phyloP scores from a whole-genome alignment of 2,329 filamentous ascomycete species.

The Alternaria brassicae region DNA sequence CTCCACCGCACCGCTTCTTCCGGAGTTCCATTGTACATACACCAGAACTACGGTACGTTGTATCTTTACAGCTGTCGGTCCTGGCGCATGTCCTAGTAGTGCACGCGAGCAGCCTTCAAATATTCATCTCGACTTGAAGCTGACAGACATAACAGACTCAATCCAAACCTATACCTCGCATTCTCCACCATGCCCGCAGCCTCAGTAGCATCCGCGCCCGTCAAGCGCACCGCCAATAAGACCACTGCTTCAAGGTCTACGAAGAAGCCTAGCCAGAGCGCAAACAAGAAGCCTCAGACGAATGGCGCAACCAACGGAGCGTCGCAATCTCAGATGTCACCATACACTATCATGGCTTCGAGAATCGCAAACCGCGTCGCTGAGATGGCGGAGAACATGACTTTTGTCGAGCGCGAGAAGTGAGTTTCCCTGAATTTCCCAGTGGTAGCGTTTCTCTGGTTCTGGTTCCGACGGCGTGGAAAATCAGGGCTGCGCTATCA shows the following conservation, averaged over 20 bases:
- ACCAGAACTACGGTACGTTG: conserved; percentile 23
- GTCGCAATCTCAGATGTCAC: conserved; percentile 45
- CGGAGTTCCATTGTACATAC: not conserved
- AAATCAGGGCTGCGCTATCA: not conserved
- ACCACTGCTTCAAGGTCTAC: conserved; percentile 38
- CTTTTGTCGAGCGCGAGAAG: conserved; percentile 57
- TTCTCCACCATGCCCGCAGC: conserved; percentile 40
- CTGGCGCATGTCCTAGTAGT: conserved; percentile 16
- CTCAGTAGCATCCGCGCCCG: conserved; percentile 45
- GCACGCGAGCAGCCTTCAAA: conserved; percentile 28
- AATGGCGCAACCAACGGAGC: conserved; percentile 41
- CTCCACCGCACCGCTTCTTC: not conserved
- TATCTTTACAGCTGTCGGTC: not conserved
- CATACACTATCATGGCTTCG: conserved; percentile 60
- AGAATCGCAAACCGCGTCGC: conserved; percentile 60
- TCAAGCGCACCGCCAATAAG: conserved; percentile 42
- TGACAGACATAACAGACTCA: conserved; percentile 5
- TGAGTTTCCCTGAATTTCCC: conserved; percentile 24
- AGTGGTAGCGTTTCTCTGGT: not conserved
- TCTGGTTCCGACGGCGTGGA: conserved; percentile 23
- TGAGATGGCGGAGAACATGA: conserved; percentile 62
- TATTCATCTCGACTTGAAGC: not conserved
- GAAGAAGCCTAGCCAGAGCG: conserved; percentile 35
- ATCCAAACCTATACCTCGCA: not conserved
- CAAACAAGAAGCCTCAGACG: conserved; percentile 29